These are phyloP conservation scores for Theobroma grandiflorum DNA, from an alignment of 441 rosid genomes.

Conservation along the genomic window DNA sequence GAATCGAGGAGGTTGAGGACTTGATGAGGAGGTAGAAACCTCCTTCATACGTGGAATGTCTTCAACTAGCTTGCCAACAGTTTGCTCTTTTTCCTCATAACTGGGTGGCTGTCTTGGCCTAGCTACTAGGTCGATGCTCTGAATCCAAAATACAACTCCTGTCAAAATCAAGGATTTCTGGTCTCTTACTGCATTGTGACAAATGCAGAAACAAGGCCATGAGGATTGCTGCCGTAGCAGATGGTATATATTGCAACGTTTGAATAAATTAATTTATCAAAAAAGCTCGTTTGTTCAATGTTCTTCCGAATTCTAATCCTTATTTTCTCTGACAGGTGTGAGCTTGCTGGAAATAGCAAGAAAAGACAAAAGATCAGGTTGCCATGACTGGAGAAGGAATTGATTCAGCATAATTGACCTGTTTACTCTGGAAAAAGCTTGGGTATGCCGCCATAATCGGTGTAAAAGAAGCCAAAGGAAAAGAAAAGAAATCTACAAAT, in stretches of 20 bases:
- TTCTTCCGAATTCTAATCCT: not conserved
- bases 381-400: slow-evolving; percentile 13
- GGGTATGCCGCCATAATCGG: slow-evolving; percentile 2
- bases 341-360: not conserved
- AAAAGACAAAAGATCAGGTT: slow-evolving; percentile 1
- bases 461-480: not conserved
- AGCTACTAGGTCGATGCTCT: too few relatives aligned
- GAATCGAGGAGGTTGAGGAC: too few relatives aligned
- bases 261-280: not conserved
- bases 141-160: too few relatives aligned
- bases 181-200: not conserved
- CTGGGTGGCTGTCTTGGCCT: too few relatives aligned
- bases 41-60: too few relatives aligned
- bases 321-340: not conserved
- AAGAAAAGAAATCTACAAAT: not conserved
- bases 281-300: not conserved
- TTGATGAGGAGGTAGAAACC: too few relatives aligned
- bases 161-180: too few relatives aligned
- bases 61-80: too few relatives aligned
- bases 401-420: not conserved
- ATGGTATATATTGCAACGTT: not conserved
- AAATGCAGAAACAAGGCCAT: slow-evolving; percentile 6
- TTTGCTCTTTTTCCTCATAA: too few relatives aligned
- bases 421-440: not conserved
- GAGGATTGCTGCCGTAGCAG: not conserved